phyloP scores from a whole-genome alignment of 257 asterid species.

The Forsythia viridissima region DNA sequence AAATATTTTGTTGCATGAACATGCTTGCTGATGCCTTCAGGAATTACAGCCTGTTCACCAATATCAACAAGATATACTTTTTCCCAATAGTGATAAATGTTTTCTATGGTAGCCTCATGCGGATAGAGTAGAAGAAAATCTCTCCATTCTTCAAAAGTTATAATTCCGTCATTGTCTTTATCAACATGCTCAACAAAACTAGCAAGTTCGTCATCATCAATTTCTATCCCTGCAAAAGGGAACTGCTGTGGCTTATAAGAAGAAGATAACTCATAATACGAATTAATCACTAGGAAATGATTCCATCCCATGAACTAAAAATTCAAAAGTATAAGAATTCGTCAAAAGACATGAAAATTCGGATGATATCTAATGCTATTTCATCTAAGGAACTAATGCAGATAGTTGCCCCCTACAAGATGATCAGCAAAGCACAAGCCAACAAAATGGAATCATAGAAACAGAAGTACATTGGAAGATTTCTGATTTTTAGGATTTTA shows the following conservation, averaged over 20 bases:
- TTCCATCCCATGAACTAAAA: not conserved
- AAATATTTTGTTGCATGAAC: slow-evolving; percentile 78
- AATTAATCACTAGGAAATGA: slow-evolving; percentile 7
- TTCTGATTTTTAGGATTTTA: not conserved
- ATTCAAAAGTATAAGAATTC: not conserved
- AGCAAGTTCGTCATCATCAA: slow-evolving; percentile 89
- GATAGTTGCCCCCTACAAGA: not conserved
- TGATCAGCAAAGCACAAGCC: too few species aligned
- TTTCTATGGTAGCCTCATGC: slow-evolving; percentile 90
- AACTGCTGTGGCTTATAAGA: slow-evolving; percentile 72
- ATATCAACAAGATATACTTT: slow-evolving; percentile 91
- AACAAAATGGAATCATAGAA: not conserved
- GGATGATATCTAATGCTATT: not conserved
- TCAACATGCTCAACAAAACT: slow-evolving; percentile 95
- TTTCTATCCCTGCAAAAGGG: slow-evolving; percentile 87
- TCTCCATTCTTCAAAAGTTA: slow-evolving; percentile 98
- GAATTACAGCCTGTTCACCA: slow-evolving; percentile 93
- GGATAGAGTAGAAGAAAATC: slow-evolving; percentile 94
- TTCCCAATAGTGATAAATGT: slow-evolving; percentile 90
- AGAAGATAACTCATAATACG: slow-evolving; percentile 33
- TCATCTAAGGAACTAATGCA: not conserved
- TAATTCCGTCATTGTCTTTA: slow-evolving; percentile 90
- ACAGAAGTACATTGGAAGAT: not conserved
- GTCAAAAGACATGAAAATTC: not conserved
- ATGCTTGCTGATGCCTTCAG: slow-evolving; percentile 92